Base-by-base conservation (phyloP, 148 eudicot species). In the Amaranthus cruentus region DNA sequence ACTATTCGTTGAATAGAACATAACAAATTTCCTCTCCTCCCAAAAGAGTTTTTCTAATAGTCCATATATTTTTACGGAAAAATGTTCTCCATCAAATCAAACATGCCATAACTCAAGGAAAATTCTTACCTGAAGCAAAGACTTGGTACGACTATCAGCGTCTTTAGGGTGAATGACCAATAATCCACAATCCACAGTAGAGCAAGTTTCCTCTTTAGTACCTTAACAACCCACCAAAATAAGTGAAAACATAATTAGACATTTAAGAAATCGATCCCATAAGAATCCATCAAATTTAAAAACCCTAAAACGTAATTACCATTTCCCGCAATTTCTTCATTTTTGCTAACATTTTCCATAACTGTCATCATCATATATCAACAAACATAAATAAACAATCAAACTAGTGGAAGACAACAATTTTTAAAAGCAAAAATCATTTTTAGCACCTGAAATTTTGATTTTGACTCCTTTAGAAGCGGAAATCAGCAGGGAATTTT, bases 91-190 rank as follows among this genome's bases (percentile, higher is more conserved):
- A 44, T 1, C 47, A 4, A 47, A 42, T 13, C 2, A 0, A 48
- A 13, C 4, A 66, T 47, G 38, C 38, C 38, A 7, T 18, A 1
- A 18, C 18, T 18, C 18, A 18, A 49, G n/a, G 4, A 48, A 51
- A 10, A 49, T 18, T 50, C 38, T 28, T 79, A 93, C 98, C 96
- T 90, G 85, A 65, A 89, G 79, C 81, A 85, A 75, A 73, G 85
- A 77, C 75, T 88, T 84, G 28, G 89, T 81, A 70, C 73, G 28
- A 52, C 52, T 82, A 78, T 79, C 94, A n/a, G 69, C 84, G 68
- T 93, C 89, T 77, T 85, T 93, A 67, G 98, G 91, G 78, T 87
- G 89, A 46, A 89, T 61, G 8, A 93, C 84, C 84, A 87, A 66
- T 47, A 88, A 88, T 62, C 69, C 66, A 70, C 80, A 80, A 68